Base-by-base conservation (phyloP, 805 yeast genomes). In the Lipomyces orientalis region DNA sequence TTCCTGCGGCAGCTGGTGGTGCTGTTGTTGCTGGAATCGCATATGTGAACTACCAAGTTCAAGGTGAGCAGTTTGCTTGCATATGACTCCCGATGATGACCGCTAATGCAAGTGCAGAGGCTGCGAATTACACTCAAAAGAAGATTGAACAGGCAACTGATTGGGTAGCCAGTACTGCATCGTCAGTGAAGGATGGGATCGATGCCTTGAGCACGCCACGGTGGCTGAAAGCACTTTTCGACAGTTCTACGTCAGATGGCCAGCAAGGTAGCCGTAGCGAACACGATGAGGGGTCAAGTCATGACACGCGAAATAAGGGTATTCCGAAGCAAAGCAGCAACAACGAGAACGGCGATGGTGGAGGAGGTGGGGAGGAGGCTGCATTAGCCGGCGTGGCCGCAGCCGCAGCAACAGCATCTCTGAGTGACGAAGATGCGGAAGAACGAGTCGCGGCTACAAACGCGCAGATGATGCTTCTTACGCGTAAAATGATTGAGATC, bases 401-500 rank as follows among this genome's bases (percentile, higher is more conserved):
- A 2, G 88, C 86, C 3, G 88, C 84, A 10, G 83, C 88, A 19
- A 77, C 82, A 0, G 69, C 78, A 29, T 60, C 78, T 0, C 76
- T 73, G n/a, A 76, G 79, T 5, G 81, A 76, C 6, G 76, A 81
- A 4, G 86, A 83, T 19, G 86, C 84, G 12, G 86, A 83, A 1
- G 87, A 85, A 5, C 86, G 68, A 19, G 64, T 61, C 19, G 71
- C 70, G 25, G 87, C 82, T 10, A 84, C 82, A 29, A 84, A 84
- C 2, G 80, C 83, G 46, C 94, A 91, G 64, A 95, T 95, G 89
- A 81, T 95, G 77, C 89, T 90, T 71, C 79, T 95, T 70, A 96
- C 99, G 7, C 87, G 93, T 73, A 97, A 93, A 78, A 95, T 95
- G 99, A 96, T 95, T 74, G 99, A 96, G 78, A 93, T 95, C 65